A percentile compares a stretch with the other conserved stretches of the same genome.
These are phyloP conservation scores for Leishmania braziliensis DNA, from an alignment of 208 protist genomes.

Conservation along the genomic window DNA sequence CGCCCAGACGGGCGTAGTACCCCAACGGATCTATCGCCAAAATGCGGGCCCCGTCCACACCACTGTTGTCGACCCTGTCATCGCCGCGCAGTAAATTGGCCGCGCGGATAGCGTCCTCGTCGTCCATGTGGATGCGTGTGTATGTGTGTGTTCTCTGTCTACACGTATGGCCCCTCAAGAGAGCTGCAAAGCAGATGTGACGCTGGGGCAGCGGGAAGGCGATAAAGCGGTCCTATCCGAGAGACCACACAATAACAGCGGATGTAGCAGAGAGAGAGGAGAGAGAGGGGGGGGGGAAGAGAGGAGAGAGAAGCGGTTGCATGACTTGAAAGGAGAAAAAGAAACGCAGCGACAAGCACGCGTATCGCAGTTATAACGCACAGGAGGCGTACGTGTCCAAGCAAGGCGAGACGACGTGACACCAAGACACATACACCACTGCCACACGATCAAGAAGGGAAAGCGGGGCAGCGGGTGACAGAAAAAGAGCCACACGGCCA, in stretches of 20 bases:
- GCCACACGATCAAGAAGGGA: background rate
- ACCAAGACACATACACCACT: background rate
- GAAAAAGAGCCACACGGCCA: background rate
- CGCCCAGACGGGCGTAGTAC: slow-evolving; percentile 81
- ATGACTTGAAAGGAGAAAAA: background rate
- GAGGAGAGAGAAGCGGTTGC: background rate
- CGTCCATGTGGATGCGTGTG: slow-evolving; percentile 14
- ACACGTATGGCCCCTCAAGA: slow-evolving; percentile 2
- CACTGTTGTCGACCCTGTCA: slow-evolving; percentile 21
- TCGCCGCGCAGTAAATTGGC: slow-evolving; percentile 25
- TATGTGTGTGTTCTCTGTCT: background rate
- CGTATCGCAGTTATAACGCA: background rate
- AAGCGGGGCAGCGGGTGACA: background rate
- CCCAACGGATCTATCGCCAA: slow-evolving; percentile 47
- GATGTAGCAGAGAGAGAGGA: background rate
- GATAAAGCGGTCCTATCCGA: background rate
- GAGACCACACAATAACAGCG: background rate
- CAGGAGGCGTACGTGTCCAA: background rate
- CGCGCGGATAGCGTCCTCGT: slow-evolving; percentile 26
- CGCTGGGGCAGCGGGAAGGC: too few relatives aligned
- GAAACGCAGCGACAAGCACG: background rate
- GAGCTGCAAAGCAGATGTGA: background rate
- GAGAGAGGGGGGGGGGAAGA: background rate
- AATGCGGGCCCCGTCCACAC: background rate
- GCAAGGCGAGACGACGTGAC: background rate